These are phyloP conservation scores for Colletotrichum sp. DNA, from an alignment of 2,329 filamentous ascomycete species.

Conservation along the genomic window DNA sequence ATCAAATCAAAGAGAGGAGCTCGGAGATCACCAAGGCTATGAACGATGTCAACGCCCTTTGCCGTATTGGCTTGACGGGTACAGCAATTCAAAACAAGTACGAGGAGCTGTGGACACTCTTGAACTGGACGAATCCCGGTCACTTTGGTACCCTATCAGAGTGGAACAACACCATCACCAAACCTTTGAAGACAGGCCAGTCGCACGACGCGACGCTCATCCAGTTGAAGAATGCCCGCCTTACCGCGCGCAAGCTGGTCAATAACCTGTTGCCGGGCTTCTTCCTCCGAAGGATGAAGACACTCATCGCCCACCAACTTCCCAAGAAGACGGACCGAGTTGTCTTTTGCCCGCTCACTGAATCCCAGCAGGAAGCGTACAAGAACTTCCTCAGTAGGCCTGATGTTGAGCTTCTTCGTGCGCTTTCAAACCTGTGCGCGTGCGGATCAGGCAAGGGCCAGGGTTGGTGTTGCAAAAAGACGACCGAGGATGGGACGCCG, in stretches of 20 bases:
- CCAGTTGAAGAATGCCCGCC: slow-evolving; percentile 81
- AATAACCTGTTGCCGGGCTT: slow-evolving; percentile 87
- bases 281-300: slow-evolving; percentile 92
- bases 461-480: slow-evolving; percentile 80
- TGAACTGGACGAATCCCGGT: slow-evolving; percentile 96
- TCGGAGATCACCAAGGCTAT: slow-evolving; percentile 85
- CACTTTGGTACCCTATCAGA: slow-evolving; percentile 66
- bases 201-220: slow-evolving; percentile 87
- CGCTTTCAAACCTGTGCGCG: slow-evolving; percentile 69
- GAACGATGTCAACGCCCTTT: slow-evolving; percentile 89
- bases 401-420: slow-evolving; percentile 71
- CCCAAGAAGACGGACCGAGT: slow-evolving; percentile 95
- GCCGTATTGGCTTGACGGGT: slow-evolving; percentile 90
- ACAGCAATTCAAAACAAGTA: slow-evolving; percentile 99
- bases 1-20: slow-evolving; percentile 80
- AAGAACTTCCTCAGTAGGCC: slow-evolving; percentile 79
- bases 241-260: slow-evolving; percentile 83
- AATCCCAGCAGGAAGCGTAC: slow-evolving; percentile 82
- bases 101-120: slow-evolving; percentile 92
- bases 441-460: slow-evolving; percentile 73
- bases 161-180: slow-evolving; percentile 80
- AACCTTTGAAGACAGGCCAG: slow-evolving; percentile 85
- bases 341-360: slow-evolving; percentile 91
- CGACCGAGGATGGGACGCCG: slow-evolving; percentile 63
- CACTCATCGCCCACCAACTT: slow-evolving; percentile 87